Percentiles rank a stretch among this genome's conserved stretches.
Evolutionary conservation across 306 rosid species (phyloP).

Genomic region (Neltuma alba): DNA sequence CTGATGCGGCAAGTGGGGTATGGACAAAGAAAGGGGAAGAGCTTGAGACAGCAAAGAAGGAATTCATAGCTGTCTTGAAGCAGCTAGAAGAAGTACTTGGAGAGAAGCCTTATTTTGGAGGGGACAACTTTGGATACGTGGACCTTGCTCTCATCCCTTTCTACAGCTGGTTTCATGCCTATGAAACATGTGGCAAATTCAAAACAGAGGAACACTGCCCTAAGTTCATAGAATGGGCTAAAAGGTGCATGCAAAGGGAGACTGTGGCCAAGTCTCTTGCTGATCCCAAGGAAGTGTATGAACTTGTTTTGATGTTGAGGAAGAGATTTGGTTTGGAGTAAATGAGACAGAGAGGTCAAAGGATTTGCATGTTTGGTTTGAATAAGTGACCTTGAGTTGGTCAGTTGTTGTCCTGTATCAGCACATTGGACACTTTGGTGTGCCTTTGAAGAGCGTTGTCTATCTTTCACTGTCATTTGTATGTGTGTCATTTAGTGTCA

Average conservation of each 20-base stretch:
- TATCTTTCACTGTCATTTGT: not conserved
- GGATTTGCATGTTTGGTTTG: not conserved
- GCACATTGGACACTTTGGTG: not conserved
- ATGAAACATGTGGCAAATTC: not conserved
- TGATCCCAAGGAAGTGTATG: not conserved
- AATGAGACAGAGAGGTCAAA: not conserved
- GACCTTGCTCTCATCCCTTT: constrained; percentile 2
- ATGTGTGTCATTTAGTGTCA: not conserved
- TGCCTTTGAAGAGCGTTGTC: not conserved
- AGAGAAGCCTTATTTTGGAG: not conserved
- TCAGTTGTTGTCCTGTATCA: not conserved
- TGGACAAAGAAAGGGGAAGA: not conserved
- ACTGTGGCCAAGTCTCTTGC: not conserved
- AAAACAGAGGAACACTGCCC: not conserved
- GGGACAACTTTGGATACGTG: not conserved
- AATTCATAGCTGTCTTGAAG: not conserved
- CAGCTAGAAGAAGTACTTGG: not conserved
- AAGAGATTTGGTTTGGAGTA: not conserved
- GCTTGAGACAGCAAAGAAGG: not conserved
- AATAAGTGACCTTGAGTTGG: not conserved
- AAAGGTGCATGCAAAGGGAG: not conserved
- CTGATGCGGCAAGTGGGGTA: not conserved
- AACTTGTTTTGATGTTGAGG: not conserved
- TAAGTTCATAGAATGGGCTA: constrained; percentile 2
- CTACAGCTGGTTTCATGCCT: not conserved